Evolutionary conservation across 441 rosid species (phyloP).

Genomic region (Bruguiera hainesii): DNA sequence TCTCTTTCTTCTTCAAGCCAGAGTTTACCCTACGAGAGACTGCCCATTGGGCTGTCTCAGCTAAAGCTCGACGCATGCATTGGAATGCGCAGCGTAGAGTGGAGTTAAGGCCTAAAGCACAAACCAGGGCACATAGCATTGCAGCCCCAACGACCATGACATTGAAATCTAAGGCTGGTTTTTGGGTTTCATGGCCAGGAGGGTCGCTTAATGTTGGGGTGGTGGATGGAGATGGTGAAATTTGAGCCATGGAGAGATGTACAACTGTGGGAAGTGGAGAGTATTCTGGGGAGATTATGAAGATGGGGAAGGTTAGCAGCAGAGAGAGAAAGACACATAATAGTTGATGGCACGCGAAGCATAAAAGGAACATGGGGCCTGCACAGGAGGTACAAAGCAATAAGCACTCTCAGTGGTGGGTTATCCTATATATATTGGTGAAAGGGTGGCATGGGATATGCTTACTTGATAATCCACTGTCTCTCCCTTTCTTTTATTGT

Average conservation of each 20-base stretch:
- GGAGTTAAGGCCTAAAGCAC: conserved; percentile 35
- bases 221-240: conserved; percentile 24
- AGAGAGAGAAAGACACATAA: background rate
- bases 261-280: background rate
- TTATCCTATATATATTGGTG: conserved; percentile 2
- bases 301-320: background rate
- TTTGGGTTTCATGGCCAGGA: conserved; percentile 10
- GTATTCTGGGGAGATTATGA: background rate
- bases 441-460: conserved; percentile 23
- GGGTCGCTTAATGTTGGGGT: background rate
- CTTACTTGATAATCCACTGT: conserved; percentile 38
- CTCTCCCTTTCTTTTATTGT: conserved; percentile 23
- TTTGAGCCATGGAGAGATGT: conserved; percentile 22
- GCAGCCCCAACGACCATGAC: conserved; percentile 29
- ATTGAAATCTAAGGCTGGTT: conserved; percentile 21
- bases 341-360: conserved; percentile 4
- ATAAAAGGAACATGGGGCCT: conserved; percentile 2
- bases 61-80: conserved; percentile 26
- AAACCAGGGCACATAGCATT: conserved; percentile 33
- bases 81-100: conserved; percentile 31
- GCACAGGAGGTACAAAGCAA: background rate
- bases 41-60: conserved; percentile 23
- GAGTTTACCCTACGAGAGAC: conserved; percentile 24
- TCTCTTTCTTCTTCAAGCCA: conserved; percentile 28
- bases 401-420: background rate